Base-by-base conservation (phyloP, 1,284 basidiomycete genomes). In the Cystobasidium sp. region DNA sequence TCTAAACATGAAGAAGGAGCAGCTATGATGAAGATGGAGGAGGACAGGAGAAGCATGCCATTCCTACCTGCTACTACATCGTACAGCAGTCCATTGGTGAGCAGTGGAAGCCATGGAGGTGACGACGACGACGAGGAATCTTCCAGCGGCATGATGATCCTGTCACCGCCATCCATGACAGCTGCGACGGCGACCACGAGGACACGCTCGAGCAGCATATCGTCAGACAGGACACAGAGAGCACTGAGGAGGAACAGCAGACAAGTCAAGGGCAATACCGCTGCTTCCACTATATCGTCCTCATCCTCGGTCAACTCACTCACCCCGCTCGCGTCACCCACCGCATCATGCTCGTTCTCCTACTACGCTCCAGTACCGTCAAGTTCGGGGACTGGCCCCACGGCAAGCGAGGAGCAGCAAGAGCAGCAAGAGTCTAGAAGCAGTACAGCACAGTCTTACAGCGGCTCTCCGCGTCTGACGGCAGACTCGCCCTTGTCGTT, bases 151-250 rank as follows among this genome's bases (percentile, higher is more conserved):
- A 41, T 22, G 53, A 53, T 53, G 51, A 18, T 53, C 24, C 39
- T 39, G 39, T n/a, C 56, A 41, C 39, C 56, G 43, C 39, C 37
- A 16, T 41, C 22, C 6, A 18, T n/a, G 56, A 22, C 56, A n/a
- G 7, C 59, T 14, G 31, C 31, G 47, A 51, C 59, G 31, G 31
- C 31, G 47, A 51, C 59, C 6, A 20, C 24, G 9, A 7, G 61
- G 10, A 46, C 61, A 10, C 46, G 61, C 44, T 49, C 61, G 61
- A 63, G 61, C 61, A 63, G 61, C 46, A 37, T 49, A 16, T 47
- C 61, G 46, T 63, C 61, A 9, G 46, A 63, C 61, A 49, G 31
- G 44, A 63, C 61, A 9, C 61, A 63, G 46, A 43, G 61, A 52
- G 64, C 41, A 53, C 1, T n/a, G 39, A 62, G 22, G 37, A 62